Conservation (phyloP, 495 filamentous ascomycete genomes). For the Sabuloglossum arenarium region DNA sequence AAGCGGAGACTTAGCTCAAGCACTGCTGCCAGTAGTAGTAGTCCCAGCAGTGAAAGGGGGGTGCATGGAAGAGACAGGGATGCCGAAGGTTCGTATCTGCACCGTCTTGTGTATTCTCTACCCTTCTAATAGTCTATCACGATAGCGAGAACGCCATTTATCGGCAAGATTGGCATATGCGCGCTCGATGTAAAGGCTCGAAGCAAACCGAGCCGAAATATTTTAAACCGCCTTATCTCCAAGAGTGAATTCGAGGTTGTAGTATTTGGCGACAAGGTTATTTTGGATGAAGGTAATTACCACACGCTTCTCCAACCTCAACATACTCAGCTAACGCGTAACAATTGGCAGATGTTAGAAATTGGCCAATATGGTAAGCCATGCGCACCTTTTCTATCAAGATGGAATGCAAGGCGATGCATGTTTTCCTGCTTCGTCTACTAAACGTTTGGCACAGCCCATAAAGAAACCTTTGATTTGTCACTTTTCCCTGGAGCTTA, state of each 20-base stretch:
- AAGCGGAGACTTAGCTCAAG: conserved; percentile 58
- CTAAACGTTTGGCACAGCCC: neutral
- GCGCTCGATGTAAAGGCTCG: conserved; percentile 89
- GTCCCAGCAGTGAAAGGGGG: conserved; percentile 34
- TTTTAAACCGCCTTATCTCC: conserved; percentile 72
- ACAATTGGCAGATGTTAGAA: conserved; percentile 32
- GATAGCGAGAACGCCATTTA: conserved; percentile 12
- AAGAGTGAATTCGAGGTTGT: conserved; percentile 88
- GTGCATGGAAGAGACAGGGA: conserved; percentile 26
- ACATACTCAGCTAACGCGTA: neutral
- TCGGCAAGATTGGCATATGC: conserved; percentile 73
- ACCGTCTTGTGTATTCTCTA: neutral
- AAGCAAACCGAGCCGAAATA: conserved; percentile 89
- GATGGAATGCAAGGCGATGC: neutral
- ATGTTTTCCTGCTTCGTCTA: neutral
- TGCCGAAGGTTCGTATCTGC: conserved; percentile 3
- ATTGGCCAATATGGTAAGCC: conserved; percentile 44
- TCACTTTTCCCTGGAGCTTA: neutral
- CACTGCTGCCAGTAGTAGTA: conserved; percentile 50
- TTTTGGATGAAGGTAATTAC: conserved; percentile 68
- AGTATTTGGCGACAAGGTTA: conserved; percentile 96
- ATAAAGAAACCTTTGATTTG: neutral
- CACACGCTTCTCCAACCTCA: conserved; percentile 29
- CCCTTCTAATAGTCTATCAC: neutral
- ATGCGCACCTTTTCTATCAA: neutral